Conservation (phyloP, 768 basidiomycete species). For the Rossbeevera mucosa region DNA sequence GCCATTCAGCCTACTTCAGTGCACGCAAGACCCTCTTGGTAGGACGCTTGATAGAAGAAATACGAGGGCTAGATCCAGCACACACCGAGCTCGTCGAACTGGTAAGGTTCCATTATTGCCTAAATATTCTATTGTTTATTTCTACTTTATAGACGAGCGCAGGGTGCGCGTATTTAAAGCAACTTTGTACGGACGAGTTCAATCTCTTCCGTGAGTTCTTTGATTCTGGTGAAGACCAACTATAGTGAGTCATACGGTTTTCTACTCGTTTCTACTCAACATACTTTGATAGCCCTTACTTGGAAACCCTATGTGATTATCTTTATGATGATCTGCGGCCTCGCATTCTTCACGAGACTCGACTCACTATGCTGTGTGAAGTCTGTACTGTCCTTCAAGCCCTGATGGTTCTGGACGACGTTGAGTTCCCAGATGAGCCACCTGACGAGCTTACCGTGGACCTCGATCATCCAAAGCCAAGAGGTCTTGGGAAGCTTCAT, state of each 20-base stretch:
- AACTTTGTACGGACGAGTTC: constrained; percentile 89
- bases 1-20: constrained; percentile 78
- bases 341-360: constrained; percentile 88
- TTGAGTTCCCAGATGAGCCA: constrained; percentile 33
- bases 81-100: constrained; percentile 84
- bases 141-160: constrained; percentile 62
- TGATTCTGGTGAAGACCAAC: constrained; percentile 69
- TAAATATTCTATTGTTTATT: background rate
- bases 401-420: constrained; percentile 87
- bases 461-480: constrained; percentile 33
- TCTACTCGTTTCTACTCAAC: background rate
- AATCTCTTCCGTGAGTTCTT: constrained; percentile 83
- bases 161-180: constrained; percentile 90
- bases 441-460: constrained; percentile 35
- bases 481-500: constrained; percentile 59
- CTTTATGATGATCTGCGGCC: constrained; percentile 95
- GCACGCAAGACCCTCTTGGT: constrained; percentile 70
- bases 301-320: constrained; percentile 89
- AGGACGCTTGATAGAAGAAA: constrained; percentile 72
- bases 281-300: constrained; percentile 60
- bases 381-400: constrained; percentile 96
- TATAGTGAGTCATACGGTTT: constrained; percentile 50
- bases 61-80: constrained; percentile 73
- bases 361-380: constrained; percentile 83
- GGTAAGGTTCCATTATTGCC: constrained; percentile 38